These are phyloP conservation scores for Pyrenochaeta sp. DNA, from an alignment of 2,329 filamentous ascomycete genomes.

Conservation along the genomic window DNA sequence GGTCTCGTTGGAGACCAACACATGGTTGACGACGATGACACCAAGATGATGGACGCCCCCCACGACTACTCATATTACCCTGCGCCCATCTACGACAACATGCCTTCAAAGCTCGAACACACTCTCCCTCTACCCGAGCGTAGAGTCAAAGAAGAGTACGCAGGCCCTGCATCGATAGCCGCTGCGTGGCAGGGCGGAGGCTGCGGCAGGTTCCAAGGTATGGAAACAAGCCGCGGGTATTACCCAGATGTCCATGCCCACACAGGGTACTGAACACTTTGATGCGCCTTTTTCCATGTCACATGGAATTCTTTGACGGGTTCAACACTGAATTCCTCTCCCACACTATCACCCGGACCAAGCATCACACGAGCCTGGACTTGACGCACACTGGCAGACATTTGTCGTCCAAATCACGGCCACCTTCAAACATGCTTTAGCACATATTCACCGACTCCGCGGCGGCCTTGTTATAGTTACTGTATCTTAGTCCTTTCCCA, in stretches of 20 bases:
- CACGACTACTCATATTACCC: constrained; percentile 60
- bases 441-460: constrained; percentile 3
- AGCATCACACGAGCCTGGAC: constrained; percentile 4
- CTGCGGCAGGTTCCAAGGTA: constrained; percentile 56
- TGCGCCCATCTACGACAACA: constrained; percentile 53
- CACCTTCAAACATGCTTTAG: constrained; percentile 4
- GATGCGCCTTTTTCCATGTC: constrained; percentile 9
- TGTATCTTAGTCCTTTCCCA: constrained; percentile 27
- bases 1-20: constrained; percentile 54
- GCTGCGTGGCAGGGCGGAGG: constrained; percentile 50
- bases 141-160: constrained; percentile 55
- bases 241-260: constrained; percentile 55
- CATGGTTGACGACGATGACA: constrained; percentile 48
- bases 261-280: constrained; percentile 46
- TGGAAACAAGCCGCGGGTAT: constrained; percentile 57
- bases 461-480: constrained; percentile 20
- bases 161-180: constrained; percentile 38
- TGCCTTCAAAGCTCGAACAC: constrained; percentile 43
- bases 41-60: constrained; percentile 51
- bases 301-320: constrained; percentile 15
- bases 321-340: constrained; percentile 15
- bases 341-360: neutral
- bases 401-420: neutral
- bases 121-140: constrained; percentile 45
- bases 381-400: neutral